Evolutionary conservation across 2,329 filamentous ascomycete species (phyloP), one percentile per base, ranked within the genome.

Genomic region (Aquanectria penicillioides): DNA sequence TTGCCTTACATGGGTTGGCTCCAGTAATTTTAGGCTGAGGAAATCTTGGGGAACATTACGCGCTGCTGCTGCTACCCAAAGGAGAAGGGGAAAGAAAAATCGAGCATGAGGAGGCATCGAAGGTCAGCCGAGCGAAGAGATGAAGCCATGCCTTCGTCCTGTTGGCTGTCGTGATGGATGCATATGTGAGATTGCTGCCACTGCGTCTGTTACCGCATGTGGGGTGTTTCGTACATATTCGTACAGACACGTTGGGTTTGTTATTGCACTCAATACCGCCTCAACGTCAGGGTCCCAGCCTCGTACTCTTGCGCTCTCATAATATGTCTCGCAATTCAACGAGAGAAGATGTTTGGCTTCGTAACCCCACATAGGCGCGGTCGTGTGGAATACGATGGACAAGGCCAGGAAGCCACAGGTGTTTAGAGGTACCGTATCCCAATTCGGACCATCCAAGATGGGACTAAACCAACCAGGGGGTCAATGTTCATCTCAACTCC

Each of bases 161-260:
- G 33, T 36, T 51, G 34, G 34, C 34, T 12, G 28, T 31, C 34
- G 15, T 38, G 34, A 48, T 41, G 28, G 28, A 36, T 53, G 48
- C 48, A 53, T 41, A 43, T 52, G 55, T 47, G 20, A 34, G 31
- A 41, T 52, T 58, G 34, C 34, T 43, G 28, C 20, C 17, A 34
- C 23, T 50, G 40, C 38, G 31, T 26, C 22, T 41, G 43, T 34
- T 47, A 44, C 28, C 28, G 17, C 40, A 36, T 25, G 55, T 28
- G 55, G 48, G 54, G 55, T 52, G 40, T 46, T 53, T 38, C 26
- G 48, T 26, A 41, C 48, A 48, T 47, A 41, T 47, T 46, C 40
- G 15, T 18, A 37, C 26, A 58, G 25, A 13, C 46, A 41, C 26
- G 34, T 20, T 26, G 12, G 34, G 36, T 25, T 41, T n/a, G 34